Conservation (phyloP, 768 basidiomycete genomes). For the Suillus spraguei region DNA sequence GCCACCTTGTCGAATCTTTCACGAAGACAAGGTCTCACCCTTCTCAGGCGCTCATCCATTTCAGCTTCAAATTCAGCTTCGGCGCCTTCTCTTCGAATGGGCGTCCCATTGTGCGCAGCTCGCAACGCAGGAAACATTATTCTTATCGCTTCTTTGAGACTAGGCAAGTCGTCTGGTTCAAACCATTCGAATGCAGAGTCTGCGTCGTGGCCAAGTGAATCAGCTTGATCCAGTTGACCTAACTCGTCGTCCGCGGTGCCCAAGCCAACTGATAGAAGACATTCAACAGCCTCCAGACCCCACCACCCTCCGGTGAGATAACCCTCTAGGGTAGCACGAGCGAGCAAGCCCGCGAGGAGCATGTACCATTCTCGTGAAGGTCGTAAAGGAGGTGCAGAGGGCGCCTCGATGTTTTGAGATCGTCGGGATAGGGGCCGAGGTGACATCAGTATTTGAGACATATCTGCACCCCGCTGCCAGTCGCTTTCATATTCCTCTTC, state of each 20-base stretch:
- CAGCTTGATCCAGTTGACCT: slow-evolving; percentile 21
- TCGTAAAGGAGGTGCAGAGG: slow-evolving; percentile 57
- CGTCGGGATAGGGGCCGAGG: slow-evolving; percentile 22
- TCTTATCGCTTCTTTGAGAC: slow-evolving; percentile 61
- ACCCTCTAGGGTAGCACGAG: slow-evolving; percentile 84
- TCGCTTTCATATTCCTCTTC: slow-evolving; percentile 50
- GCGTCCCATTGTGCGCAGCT: slow-evolving; percentile 27
- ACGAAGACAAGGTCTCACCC: slow-evolving; percentile 47
- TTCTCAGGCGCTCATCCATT: slow-evolving; percentile 70
- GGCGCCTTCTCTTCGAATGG: slow-evolving; percentile 44
- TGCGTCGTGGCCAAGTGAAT: slow-evolving; percentile 32
- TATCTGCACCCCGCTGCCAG: slow-evolving; percentile 25
- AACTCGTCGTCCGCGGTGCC: slow-evolving; percentile 38
- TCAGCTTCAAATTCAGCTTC: slow-evolving; percentile 76
- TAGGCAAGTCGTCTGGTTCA: slow-evolving; percentile 79
- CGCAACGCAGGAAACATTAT: slow-evolving; percentile 68
- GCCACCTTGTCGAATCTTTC: background rate
- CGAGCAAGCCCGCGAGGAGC: slow-evolving; percentile 73
- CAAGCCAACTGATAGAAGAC: slow-evolving; percentile 72
- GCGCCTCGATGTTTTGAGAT: slow-evolving; percentile 39
- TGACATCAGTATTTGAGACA: slow-evolving; percentile 15
- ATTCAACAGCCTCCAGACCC: slow-evolving; percentile 68
- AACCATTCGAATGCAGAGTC: slow-evolving; percentile 53
- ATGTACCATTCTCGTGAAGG: slow-evolving; percentile 85
- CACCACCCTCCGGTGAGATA: slow-evolving; percentile 84